phyloP scores from a whole-genome alignment of 306 rosid genomes.

The Quercus variabilis region DNA sequence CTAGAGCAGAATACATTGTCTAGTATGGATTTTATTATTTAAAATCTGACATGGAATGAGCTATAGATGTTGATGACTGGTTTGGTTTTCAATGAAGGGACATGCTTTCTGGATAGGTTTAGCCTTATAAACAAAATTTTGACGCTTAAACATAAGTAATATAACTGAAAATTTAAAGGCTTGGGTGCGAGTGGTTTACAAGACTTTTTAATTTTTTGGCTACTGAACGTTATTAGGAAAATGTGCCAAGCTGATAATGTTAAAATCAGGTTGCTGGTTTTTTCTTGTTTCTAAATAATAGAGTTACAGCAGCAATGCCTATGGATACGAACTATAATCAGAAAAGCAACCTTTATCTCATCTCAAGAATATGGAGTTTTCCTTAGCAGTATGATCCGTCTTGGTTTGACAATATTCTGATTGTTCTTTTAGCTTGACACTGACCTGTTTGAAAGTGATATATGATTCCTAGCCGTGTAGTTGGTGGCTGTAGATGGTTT shows the following conservation, averaged over 20 bases:
- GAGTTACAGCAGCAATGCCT: neutral
- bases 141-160: neutral
- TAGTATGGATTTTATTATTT: neutral
- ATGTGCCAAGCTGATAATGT: neutral
- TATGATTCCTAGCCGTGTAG: neutral
- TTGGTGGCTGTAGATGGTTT: neutral
- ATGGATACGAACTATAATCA: neutral
- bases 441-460: neutral
- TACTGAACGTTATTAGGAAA: neutral
- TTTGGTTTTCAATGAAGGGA: neutral
- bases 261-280: neutral
- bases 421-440: neutral
- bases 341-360: constrained; percentile 7
- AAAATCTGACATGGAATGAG: neutral
- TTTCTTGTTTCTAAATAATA: neutral
- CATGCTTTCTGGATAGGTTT: neutral
- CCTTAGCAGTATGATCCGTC: neutral
- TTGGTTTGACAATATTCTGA: neutral
- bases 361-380: neutral
- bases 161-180: neutral
- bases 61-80: neutral
- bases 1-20: neutral
- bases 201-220: neutral
- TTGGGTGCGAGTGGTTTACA: neutral
- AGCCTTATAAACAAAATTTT: neutral